A percentile compares a stretch with the other conserved stretches of the same genome.
These are phyloP conservation scores for Verticillium longisporum DNA, from an alignment of 2,329 filamentous ascomycete genomes.

Conservation along the genomic window DNA sequence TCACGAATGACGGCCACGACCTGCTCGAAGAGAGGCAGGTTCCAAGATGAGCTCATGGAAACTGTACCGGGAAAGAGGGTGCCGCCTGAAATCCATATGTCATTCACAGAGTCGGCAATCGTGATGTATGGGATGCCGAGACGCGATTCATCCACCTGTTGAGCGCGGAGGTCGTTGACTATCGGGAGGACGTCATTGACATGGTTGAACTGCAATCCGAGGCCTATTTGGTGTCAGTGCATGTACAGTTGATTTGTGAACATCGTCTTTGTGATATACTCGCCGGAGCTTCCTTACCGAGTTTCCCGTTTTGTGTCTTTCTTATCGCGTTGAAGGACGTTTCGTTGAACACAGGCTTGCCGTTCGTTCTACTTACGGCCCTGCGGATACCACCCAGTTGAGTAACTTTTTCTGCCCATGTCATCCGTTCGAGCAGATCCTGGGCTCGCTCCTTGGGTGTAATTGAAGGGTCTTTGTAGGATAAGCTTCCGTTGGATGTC, in stretches of 20 bases:
- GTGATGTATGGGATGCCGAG: slow-evolving; percentile 18
- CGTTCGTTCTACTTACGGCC: slow-evolving; percentile 3
- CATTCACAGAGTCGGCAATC: slow-evolving; percentile 21
- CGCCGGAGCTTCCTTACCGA: background rate
- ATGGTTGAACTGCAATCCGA: slow-evolving; percentile 20
- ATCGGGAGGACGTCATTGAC: slow-evolving; percentile 18
- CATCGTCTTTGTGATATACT: too few species aligned
- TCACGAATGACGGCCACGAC: slow-evolving; percentile 19
- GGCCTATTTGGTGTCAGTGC: slow-evolving; percentile 10
- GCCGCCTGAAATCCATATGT: slow-evolving; percentile 19
- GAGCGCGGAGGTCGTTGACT: slow-evolving; percentile 15
- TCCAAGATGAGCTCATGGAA: slow-evolving; percentile 21
- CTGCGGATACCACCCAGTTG: slow-evolving; percentile 7
- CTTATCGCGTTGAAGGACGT: slow-evolving; percentile 2
- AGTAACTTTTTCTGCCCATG: slow-evolving; percentile 8
- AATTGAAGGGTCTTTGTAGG: background rate
- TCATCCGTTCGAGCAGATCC: slow-evolving; percentile 5
- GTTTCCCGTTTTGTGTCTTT: slow-evolving; percentile 7
- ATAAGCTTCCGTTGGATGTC: background rate
- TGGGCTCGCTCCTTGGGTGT: slow-evolving; percentile 5
- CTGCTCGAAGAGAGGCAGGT: slow-evolving; percentile 20
- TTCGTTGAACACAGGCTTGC: background rate
- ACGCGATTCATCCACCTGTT: slow-evolving; percentile 12
- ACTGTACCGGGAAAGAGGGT: slow-evolving; percentile 23
- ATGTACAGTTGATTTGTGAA: background rate